These are phyloP conservation scores for Clitopilus hobsonii DNA, from an alignment of 768 basidiomycete genomes.

Conservation along the genomic window DNA sequence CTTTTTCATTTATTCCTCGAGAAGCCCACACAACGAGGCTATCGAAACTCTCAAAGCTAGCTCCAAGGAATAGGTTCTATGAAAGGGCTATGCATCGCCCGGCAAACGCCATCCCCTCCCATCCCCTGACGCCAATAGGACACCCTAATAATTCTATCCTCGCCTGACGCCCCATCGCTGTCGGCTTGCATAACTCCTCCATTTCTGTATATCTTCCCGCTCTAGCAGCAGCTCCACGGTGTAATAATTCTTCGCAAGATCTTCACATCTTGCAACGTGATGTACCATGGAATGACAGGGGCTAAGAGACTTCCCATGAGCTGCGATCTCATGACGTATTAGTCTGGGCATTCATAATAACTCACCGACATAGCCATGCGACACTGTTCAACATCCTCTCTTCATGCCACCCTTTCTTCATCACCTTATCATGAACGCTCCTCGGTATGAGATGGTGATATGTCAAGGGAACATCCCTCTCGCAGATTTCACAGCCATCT, in stretches of 20 bases:
- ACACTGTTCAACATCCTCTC: slow-evolving; percentile 50
- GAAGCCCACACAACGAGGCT: not conserved
- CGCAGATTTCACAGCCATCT: slow-evolving; percentile 54
- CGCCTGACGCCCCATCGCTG: slow-evolving; percentile 30
- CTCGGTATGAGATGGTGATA: slow-evolving; percentile 61
- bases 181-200: slow-evolving; percentile 50
- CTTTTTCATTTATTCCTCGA: not conserved
- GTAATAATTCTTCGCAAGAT: slow-evolving; percentile 44
- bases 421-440: slow-evolving; percentile 46
- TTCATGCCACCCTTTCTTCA: slow-evolving; percentile 55
- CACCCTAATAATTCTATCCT: too few species aligned
- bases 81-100: not conserved
- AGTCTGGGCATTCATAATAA: too few species aligned
- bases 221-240: slow-evolving; percentile 45
- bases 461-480: slow-evolving; percentile 49
- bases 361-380: slow-evolving; percentile 55
- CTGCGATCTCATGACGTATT: too few species aligned
- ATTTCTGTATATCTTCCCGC: slow-evolving; percentile 52
- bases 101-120: too few species aligned
- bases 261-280: slow-evolving; percentile 43
- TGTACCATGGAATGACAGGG: slow-evolving; percentile 52
- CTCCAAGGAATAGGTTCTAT: not conserved
- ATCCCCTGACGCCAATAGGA: too few species aligned
- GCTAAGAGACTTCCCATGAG: too few species aligned
- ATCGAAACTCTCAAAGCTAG: not conserved